Conservation (phyloP, 768 basidiomycete genomes). For the Phlebiopsis flavidoalba region DNA sequence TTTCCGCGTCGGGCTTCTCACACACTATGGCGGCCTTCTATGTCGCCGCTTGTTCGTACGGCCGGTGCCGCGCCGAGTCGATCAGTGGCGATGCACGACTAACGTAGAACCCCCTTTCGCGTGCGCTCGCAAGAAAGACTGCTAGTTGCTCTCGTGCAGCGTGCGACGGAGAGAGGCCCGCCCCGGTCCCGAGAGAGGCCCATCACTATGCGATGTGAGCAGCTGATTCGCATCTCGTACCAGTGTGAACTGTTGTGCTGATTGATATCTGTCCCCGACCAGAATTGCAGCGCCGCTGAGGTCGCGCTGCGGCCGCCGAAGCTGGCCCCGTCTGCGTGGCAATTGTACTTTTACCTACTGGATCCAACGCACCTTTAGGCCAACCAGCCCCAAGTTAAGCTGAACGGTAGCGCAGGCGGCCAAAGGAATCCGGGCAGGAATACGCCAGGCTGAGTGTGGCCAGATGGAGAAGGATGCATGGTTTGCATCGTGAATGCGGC, state of each 20-base stretch:
- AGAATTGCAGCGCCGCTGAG: constrained; percentile 56
- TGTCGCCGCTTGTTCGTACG: constrained; percentile 60
- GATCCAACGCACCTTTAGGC: constrained; percentile 87
- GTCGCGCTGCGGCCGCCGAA: constrained; percentile 84
- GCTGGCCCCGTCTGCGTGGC: constrained; percentile 92
- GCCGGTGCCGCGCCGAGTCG: constrained; percentile 63
- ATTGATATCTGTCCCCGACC: constrained; percentile 26
- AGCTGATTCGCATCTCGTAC: constrained; percentile 8
- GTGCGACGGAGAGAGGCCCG: constrained; percentile 20
- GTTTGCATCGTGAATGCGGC: constrained; percentile 20
- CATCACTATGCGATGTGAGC: constrained; percentile 9
- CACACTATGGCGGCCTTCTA: constrained; percentile 41
- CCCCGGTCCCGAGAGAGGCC: constrained; percentile 14
- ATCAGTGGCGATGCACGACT: constrained; percentile 61
- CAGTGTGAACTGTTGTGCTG: background rate
- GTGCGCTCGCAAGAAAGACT: constrained; percentile 59
- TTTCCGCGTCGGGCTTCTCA: constrained; percentile 53
- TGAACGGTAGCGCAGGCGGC: constrained; percentile 94
- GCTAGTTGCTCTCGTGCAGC: constrained; percentile 24
- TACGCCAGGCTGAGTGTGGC: constrained; percentile 74
- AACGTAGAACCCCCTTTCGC: too few relatives aligned
- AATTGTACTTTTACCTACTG: constrained; percentile 95
- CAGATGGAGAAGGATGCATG: constrained; percentile 84
- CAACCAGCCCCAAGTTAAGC: constrained; percentile 72
- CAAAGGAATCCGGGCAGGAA: constrained; percentile 90